Evolutionary conservation across 2,329 filamentous ascomycete species (phyloP), one percentile per base, ranked within the genome.

Genomic region (Claviceps sorghi): DNA sequence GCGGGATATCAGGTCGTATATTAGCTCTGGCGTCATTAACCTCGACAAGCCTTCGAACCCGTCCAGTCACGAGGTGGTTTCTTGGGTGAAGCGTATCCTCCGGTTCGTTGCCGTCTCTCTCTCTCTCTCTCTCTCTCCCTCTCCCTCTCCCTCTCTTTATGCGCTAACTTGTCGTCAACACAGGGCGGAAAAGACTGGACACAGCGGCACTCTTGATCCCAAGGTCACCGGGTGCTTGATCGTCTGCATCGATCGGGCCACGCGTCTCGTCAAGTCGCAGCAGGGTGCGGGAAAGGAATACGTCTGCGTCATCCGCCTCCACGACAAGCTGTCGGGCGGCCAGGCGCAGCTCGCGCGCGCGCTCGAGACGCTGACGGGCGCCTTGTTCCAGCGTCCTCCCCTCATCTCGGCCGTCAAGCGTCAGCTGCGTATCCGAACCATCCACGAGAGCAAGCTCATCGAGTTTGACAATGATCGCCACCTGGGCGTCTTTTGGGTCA

Each of bases 221-320:
- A 97, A 96, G 74, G 93, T 98, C 65, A 98, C 90, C 48, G 90
- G 90, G 62, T 95, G 89, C 71, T 74, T 95, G 67, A 95, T 95
- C 66, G 88, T 94, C 65, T 94, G 88, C 72, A 87, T 97, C 67
- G 93, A 97, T 73, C 89, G 93, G 65, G 93, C 93, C 52, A 98
- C 93, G 59, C 86, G 93, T 64, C 83, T 98, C 54, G 93, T 98
- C 69, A 98, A 98, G 79, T 95, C 90, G 51, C 93, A 98, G 73
- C 93, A 98, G 72, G 90, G 91, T 65, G 93, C 93, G 56, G 93
- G 93, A 79, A 98, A 98, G 77, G 93, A 98, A 75, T 98, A 98
- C 69, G 90, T 97, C 51, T 90, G 86, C 64, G 89, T 98, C 55
- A 88, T 97, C 64, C 82, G 93, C 64, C 79, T 98, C 57, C 93